Base-by-base conservation (phyloP, 139 green algal species). In the Chlamydomonas schloesseri region DNA sequence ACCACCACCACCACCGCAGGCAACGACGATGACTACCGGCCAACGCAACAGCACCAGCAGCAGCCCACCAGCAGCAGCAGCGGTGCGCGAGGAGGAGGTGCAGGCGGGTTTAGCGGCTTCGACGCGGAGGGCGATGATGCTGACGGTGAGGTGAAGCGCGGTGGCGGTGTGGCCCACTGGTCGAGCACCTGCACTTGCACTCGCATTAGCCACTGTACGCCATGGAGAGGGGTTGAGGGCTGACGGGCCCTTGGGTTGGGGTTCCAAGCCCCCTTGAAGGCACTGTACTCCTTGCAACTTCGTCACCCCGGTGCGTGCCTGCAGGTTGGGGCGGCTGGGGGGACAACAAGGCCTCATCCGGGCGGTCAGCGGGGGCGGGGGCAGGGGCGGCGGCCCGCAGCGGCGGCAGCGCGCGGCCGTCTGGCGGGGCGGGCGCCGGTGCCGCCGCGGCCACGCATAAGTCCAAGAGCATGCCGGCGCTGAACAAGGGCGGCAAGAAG, bases 71-170 rank as follows among this genome's bases (percentile, higher is more conserved):
- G 42, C 42, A 50, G 50, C n/a, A 42, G 50, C 73, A 80, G 73
- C 18, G 15, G 42, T n/a, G 37, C n/a, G 20, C 13, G 69, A 0
- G n/a, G 81, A 50, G 46, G 20, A 28, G 18, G 33, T 5, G 13
- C 24, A 71, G 34, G 71, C 34, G 78, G 71, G 46, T 86, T 87
- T 62, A 29, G 71, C 1, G 86, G 86, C 53, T 86, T 86, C 57
- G 79, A 90, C 42, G 86, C 42, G 17, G 76, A 71, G 20, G 65
- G 67, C 5, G 65, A 31, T 23, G 57, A 80, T 72, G 74, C 36
- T 60, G 83, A 80, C 55, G 83, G 83, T 88, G 46, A 76, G n/a
- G 83, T 77, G 60, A 24, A 6, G 26, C 17, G 29, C 71, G 11
- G 55, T 24, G 10, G 17, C n/a, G 20, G 23, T 6, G 6, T 20